Conservation (phyloP, 768 basidiomycete genomes). For the Suillus clintonianus region DNA sequence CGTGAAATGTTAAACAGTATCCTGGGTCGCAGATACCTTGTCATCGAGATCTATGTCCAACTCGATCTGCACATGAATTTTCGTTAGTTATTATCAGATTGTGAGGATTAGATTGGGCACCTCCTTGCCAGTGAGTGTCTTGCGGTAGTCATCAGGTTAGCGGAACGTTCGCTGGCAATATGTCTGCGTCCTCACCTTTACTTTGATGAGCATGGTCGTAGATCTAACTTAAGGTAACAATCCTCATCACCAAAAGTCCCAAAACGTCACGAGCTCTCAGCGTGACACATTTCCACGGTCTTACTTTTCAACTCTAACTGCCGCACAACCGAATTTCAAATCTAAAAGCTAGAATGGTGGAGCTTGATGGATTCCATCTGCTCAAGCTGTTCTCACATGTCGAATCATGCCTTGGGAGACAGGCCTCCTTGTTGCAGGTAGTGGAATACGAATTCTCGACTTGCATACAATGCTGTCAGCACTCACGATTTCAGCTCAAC, state of each 20-base stretch:
- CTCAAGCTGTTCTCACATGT: too few relatives aligned
- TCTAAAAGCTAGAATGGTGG: too few relatives aligned
- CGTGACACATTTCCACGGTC: not conserved
- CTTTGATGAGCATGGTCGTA: conserved; percentile 78
- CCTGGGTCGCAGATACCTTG: conserved; percentile 48
- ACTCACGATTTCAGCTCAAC: too few relatives aligned
- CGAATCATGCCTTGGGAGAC: too few relatives aligned
- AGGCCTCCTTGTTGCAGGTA: too few relatives aligned
- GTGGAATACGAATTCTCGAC: too few relatives aligned
- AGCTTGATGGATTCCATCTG: too few relatives aligned
- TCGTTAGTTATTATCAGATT: conserved; percentile 13
- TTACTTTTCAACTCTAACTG: too few relatives aligned
- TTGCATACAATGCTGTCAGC: too few relatives aligned
- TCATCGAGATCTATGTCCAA: conserved; percentile 91
- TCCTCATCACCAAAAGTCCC: not conserved
- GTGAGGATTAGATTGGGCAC: conserved; percentile 40
- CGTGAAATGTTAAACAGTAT: not conserved
- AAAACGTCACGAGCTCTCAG: not conserved
- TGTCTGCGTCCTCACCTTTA: conserved; percentile 61
- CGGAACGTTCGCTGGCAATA: not conserved
- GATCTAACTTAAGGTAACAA: not conserved
- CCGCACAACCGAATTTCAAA: too few relatives aligned
- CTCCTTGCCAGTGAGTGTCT: conserved; percentile 99
- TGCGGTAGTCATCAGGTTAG: conserved; percentile 3
- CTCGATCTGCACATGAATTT: conserved; percentile 64